phyloP scores from a whole-genome alignment of 2,329 filamentous ascomycete species.

The Truncatella angustata region DNA sequence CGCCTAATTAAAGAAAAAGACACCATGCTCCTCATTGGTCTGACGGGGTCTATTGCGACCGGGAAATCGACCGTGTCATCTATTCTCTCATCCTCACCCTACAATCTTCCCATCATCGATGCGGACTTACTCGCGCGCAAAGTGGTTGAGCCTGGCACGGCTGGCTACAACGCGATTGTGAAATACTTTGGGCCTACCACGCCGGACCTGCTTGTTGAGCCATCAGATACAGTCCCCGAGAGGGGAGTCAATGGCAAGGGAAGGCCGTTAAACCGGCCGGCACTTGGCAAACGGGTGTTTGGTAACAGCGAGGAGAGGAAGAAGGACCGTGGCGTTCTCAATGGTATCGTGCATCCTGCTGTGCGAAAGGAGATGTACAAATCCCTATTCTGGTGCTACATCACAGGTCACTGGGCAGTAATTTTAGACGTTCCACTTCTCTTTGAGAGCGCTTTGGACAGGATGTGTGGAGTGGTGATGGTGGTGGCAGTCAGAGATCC shows the following conservation, averaged over 20 bases:
- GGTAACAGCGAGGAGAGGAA: constrained; percentile 69
- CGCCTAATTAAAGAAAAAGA: neutral
- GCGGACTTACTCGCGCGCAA: constrained; percentile 89
- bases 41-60: constrained; percentile 96
- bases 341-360: constrained; percentile 88
- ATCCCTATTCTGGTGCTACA: constrained; percentile 68
- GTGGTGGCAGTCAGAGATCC: constrained; percentile 85
- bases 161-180: constrained; percentile 80
- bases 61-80: constrained; percentile 95
- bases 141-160: constrained; percentile 89
- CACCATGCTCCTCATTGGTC: constrained; percentile 85
- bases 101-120: constrained; percentile 88
- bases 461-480: constrained; percentile 78
- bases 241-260: constrained; percentile 60
- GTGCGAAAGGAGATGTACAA: constrained; percentile 81
- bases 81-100: constrained; percentile 75
- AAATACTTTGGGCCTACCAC: constrained; percentile 77
- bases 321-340: constrained; percentile 73
- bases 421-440: constrained; percentile 89
- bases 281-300: constrained; percentile 83
- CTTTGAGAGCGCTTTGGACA: constrained; percentile 85
- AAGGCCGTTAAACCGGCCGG: constrained; percentile 78
- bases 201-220: constrained; percentile 75
- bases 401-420: constrained; percentile 80
- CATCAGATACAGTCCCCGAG: constrained; percentile 49